Evolutionary conservation across 2,329 filamentous ascomycete genomes (phyloP).

Genomic region (Aspergillus chevalieri): DNA sequence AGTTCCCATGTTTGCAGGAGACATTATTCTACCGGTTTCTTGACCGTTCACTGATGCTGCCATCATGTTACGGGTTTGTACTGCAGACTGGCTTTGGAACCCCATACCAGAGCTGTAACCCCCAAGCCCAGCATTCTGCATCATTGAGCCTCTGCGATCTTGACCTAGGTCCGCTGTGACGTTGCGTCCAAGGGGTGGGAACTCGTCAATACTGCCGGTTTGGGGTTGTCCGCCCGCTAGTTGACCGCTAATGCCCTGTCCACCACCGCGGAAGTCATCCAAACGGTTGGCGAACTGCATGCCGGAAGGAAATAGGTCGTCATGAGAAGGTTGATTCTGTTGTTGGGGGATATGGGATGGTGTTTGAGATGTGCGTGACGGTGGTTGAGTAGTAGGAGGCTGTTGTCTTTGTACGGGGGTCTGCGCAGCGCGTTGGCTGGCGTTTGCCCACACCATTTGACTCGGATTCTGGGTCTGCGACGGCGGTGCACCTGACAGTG

Average conservation of each 20-base stretch:
- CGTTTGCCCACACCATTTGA: constrained; percentile 53
- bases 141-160: constrained; percentile 45
- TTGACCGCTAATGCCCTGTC: constrained; percentile 49
- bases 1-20: constrained; percentile 24
- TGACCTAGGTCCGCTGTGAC: constrained; percentile 46
- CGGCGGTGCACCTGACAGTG: constrained; percentile 52
- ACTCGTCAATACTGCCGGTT: constrained; percentile 54
- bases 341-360: constrained; percentile 36
- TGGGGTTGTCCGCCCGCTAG: constrained; percentile 48
- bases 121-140: constrained; percentile 45
- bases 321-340: constrained; percentile 43
- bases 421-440: constrained; percentile 48
- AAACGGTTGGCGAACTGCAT: constrained; percentile 47
- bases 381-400: constrained; percentile 37
- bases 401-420: constrained; percentile 50
- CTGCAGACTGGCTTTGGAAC: constrained; percentile 36
- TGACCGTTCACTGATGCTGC: constrained; percentile 33
- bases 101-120: constrained; percentile 34
- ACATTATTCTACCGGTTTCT: constrained; percentile 29
- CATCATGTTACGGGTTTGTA: constrained; percentile 25
- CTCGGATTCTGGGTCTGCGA: constrained; percentile 47
- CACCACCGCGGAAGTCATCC: constrained; percentile 54
- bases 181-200: constrained; percentile 53
- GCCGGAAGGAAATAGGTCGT: constrained; percentile 42
- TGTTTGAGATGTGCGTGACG: constrained; percentile 35